phyloP scores from a whole-genome alignment of 495 filamentous ascomycete genomes.

The Pyrenula aspistea region DNA sequence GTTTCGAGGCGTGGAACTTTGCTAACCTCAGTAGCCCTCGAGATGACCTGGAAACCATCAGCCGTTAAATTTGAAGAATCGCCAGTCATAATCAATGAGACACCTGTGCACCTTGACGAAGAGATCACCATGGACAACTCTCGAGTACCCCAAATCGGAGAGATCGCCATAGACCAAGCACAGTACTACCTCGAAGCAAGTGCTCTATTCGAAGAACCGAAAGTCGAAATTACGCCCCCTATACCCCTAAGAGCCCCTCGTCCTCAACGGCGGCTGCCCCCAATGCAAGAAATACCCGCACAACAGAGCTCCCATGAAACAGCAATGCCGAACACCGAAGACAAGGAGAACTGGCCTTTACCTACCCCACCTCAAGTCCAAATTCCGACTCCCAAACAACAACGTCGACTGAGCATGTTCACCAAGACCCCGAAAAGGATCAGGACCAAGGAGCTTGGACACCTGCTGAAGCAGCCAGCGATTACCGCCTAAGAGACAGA shows the following conservation, averaged over 20 bases:
- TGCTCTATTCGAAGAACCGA: neutral
- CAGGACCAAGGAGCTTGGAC: neutral
- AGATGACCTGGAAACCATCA: neutral
- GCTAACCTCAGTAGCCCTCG: neutral
- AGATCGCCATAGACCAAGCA: neutral
- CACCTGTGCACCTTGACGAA: neutral
- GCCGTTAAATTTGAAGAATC: neutral
- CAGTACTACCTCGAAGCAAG: neutral
- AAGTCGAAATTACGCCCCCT: neutral
- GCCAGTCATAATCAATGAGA: neutral
- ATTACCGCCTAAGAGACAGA: neutral
- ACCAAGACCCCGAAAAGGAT: neutral
- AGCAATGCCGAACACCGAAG: no score
- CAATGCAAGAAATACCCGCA: neutral
- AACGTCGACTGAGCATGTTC: neutral
- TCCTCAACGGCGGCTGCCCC: neutral
- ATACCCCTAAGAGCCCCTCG: neutral
- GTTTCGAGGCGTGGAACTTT: neutral
- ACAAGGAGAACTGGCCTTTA: neutral
- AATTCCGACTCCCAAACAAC: neutral
- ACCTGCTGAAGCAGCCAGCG: neutral
- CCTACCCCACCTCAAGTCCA: neutral
- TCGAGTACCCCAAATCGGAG: neutral
- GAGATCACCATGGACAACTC: neutral
- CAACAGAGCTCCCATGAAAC: no score